These are phyloP conservation scores for Verticillium albo-atrum DNA, from an alignment of 2,329 filamentous ascomycete genomes.

Conservation along the genomic window DNA sequence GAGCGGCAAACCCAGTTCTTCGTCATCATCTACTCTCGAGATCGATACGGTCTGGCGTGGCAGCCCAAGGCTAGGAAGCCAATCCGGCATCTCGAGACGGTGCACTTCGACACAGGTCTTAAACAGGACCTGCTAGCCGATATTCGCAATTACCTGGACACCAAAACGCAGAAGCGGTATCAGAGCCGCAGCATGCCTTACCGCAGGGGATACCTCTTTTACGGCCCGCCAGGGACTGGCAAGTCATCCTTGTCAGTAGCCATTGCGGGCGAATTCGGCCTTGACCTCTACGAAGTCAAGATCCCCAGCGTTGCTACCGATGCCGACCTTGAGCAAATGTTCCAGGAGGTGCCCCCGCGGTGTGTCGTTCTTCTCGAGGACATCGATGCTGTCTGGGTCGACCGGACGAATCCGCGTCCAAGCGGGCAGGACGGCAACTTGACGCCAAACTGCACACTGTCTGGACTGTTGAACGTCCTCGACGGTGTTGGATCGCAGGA, in stretches of 20 bases:
- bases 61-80: conserved; percentile 43
- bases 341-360: conserved; percentile 45
- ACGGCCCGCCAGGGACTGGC: conserved; percentile 59
- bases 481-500: conserved; percentile 67
- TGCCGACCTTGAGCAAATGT: conserved; percentile 44
- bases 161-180: conserved; percentile 51
- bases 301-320: conserved; percentile 46
- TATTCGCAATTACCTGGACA: conserved; percentile 47
- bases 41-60: conserved; percentile 42
- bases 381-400: conserved; percentile 39
- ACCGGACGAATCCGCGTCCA: conserved; percentile 11
- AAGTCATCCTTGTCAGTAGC: conserved; percentile 54
- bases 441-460: conserved; percentile 43
- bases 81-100: conserved; percentile 44
- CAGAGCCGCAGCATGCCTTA: conserved; percentile 47
- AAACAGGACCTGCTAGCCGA: conserved; percentile 45
- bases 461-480: conserved; percentile 64
- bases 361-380: conserved; percentile 54
- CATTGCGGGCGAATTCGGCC: conserved; percentile 43
- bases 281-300: conserved; percentile 46
- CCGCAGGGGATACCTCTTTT: conserved; percentile 54
- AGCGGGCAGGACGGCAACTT: conserved; percentile 11
- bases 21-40: conserved; percentile 42
- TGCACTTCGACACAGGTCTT: conserved; percentile 40
- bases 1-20: conserved; percentile 44